phyloP scores from a whole-genome alignment of 805 yeast genomes.

The Cyberlindnera petersonii region DNA sequence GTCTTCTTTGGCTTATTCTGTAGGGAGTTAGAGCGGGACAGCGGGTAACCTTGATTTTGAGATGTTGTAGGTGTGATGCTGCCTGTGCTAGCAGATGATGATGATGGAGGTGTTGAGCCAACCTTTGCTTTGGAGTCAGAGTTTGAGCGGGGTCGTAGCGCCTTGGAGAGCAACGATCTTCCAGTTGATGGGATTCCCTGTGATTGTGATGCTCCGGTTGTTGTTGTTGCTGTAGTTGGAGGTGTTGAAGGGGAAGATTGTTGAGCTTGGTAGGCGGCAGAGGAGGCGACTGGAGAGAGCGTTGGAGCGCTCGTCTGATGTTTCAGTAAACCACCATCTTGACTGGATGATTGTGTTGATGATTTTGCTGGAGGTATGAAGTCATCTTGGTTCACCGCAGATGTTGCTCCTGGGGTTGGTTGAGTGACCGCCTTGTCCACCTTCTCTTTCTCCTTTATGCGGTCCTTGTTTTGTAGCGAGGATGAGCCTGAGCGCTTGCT shows the following conservation, averaged over 20 bases:
- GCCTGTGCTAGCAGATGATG: background rate
- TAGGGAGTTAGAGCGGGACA: constrained; percentile 20
- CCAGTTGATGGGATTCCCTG: constrained; percentile 1
- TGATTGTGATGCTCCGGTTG: constrained; percentile 13
- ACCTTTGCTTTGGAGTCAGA: constrained; percentile 22
- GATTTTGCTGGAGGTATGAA: constrained; percentile 1
- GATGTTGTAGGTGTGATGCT: background rate
- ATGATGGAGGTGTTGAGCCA: background rate
- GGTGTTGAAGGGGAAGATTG: constrained; percentile 3
- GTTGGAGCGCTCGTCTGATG: constrained; percentile 1
- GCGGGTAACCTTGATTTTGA: background rate
- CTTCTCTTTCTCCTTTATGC: constrained; percentile 11
- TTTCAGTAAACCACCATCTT: background rate
- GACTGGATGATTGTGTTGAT: background rate
- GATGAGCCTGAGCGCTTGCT: constrained; percentile 26
- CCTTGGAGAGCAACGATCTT: constrained; percentile 23
- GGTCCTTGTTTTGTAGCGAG: constrained; percentile 15
- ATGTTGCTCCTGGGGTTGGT: background rate
- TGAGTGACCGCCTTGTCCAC: too few species aligned
- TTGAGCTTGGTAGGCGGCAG: constrained; percentile 10
- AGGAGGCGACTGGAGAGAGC: constrained; percentile 12
- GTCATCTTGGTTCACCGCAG: background rate
- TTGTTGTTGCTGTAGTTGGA: constrained; percentile 13
- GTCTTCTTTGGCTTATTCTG: constrained; percentile 24
- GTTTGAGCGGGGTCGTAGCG: constrained; percentile 25